Evolutionary conservation across 2,329 filamentous ascomycete species (phyloP).

Genomic region (Penicillium sp.): DNA sequence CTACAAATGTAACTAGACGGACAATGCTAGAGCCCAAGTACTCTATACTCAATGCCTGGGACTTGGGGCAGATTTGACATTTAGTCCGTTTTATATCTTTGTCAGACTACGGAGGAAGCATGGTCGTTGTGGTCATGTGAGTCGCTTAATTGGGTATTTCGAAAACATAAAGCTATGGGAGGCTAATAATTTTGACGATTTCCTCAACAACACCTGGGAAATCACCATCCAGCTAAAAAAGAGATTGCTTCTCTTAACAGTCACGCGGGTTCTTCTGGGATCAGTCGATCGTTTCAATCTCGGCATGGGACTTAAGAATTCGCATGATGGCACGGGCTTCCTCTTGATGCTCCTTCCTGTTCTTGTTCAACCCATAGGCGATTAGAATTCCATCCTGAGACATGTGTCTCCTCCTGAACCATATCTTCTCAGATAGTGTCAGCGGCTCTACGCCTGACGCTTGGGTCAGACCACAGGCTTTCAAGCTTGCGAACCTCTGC

Average conservation of each 20-base stretch:
- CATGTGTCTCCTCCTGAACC: not conserved
- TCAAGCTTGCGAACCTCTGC: not conserved
- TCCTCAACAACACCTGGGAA: not conserved
- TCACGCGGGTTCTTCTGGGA: no score
- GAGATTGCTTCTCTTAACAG: not conserved
- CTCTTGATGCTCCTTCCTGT: not conserved
- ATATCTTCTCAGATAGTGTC: not conserved
- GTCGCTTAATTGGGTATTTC: not conserved
- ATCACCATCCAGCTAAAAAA: not conserved
- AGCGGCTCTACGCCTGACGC: not conserved
- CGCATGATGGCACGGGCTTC: constrained; percentile 1
- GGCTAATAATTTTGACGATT: not conserved
- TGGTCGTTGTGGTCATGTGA: not conserved
- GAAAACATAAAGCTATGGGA: not conserved
- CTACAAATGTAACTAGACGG: not conserved
- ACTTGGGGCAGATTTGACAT: no score
- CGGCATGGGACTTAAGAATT: not conserved
- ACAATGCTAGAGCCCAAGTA: not conserved
- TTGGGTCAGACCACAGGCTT: not conserved
- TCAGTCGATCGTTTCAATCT: not conserved
- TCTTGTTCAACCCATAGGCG: not conserved
- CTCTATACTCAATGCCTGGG: not conserved
- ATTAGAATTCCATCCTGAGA: not conserved
- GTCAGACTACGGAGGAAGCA: not conserved
- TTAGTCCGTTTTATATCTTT: not conserved